Evolutionary conservation across 164 flowering plant genomes (phyloP).

Genomic region (Cinnamomum micranthum): DNA sequence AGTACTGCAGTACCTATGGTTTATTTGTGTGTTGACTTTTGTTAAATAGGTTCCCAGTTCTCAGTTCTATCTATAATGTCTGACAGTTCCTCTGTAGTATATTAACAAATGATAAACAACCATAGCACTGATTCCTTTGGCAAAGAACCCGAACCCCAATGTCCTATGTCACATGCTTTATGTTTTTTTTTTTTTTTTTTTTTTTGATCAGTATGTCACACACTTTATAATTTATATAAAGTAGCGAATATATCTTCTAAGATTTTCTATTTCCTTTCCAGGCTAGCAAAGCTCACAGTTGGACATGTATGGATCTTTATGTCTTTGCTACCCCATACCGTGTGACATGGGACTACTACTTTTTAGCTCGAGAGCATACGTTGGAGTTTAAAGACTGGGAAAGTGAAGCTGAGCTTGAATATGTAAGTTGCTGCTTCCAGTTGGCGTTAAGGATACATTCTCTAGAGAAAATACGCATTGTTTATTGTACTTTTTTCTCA

Average conservation of each 20-base stretch:
- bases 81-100: neutral
- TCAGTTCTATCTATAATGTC: neutral
- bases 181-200: too few relatives aligned
- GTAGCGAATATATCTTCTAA: neutral
- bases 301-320: conserved; percentile 98
- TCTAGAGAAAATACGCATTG: neutral
- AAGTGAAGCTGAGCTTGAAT: conserved; percentile 76
- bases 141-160: neutral
- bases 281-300: conserved; percentile 80
- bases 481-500: neutral
- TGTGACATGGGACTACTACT: conserved; percentile 93
- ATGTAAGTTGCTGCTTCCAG: conserved; percentile 45
- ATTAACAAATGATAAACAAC: neutral
- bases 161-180: neutral
- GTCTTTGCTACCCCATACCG: conserved; percentile 98
- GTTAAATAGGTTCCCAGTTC: neutral
- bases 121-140: neutral
- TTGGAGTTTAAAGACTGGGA: conserved; percentile 80
- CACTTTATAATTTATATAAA: neutral
- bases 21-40: neutral
- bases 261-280: conserved; percentile 20
- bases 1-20: neutral
- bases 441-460: neutral
- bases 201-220: neutral
- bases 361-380: conserved; percentile 78